Evolutionary conservation across 306 rosid species (phyloP), one percentile per base, ranked within the genome.

Genomic region (Adenanthera pavonina): DNA sequence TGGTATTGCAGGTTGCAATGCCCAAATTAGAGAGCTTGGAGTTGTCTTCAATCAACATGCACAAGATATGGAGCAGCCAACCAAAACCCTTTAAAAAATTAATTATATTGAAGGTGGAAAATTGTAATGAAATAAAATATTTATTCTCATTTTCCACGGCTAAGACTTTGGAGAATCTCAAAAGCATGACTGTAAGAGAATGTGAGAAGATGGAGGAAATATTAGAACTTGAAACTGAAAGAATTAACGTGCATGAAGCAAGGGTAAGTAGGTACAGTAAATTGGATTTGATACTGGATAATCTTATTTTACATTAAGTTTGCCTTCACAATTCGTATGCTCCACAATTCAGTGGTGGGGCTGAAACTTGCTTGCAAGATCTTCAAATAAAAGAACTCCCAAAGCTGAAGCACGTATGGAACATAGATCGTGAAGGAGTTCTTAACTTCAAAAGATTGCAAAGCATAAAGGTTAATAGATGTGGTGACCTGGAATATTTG

Each of bases 321-420:
- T 33, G 2, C 61, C 19, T 54, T 20, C 33, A n/a, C 7, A 15
- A 8, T 36, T 51, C 15, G 17, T 41, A 25, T 13, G 4, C 14
- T 3, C 19, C 8, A 1, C 40, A 20, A 25, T 25, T 10, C 1
- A 2, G 40, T 36, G 56, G 14, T 69, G 36, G 75, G 14, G 19
- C 8, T 8, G 38, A 69, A 1, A 69, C 75, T 1, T 0, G 19
- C 1, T 8, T 69, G 38, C 12, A 14, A 7, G 0, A 0, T 20
- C 0, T 69, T n/a, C 7, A 14, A n/a, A 0, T 69, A 20, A 5
- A 16, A 4, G 33, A 0, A 1, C 82, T 82, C 17, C 78, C 68
- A n/a, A 60, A 49, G 20, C 36, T 77, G 68, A 34, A 69, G 43
- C 69, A 54, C 36, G 56, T 86, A 14, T 78, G 84, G 86, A 79